Base-by-base conservation (phyloP, 208 protist species). In the Wallacemonas collosoma region DNA sequence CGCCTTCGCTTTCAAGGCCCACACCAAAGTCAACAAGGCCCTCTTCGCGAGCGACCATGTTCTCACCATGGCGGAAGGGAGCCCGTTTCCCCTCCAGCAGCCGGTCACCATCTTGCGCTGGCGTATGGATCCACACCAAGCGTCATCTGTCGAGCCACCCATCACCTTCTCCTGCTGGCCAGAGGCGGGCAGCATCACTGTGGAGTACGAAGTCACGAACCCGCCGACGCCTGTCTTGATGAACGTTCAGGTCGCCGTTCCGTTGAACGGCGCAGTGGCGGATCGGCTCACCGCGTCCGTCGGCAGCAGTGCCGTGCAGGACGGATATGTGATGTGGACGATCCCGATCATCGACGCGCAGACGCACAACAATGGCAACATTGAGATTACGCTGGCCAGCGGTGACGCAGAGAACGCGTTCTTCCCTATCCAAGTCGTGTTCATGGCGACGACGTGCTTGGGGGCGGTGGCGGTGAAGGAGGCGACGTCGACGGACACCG, bases 111-210 rank as follows among this genome's bases (percentile, higher is more conserved):
- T 95, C 62, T 69, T 95, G 51, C 89, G 89, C 53, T 95, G 92
- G 89, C 68, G 83, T 38, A 68, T 88, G 26, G 26, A 73, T 1
- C 71, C 83, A 41, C 51, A 80, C 47, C 48, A 44, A 14, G 61
- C 51, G 45, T 45, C 53, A 17, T 39, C 26, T 36, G 60, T 80
- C 43, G 75, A 73, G 55, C 69, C 85, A 0, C 90, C 92, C n/a
- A 75, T 97, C 76, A 77, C 67, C 53, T 82, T 95, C 66, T 87
- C 86, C 36, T 97, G 89, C 76, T 95, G 92, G 91, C 89, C 89
- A 3, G 82, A 87, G 77, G 47, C 70, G 9, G 70, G 74, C 36
- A 83, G 85, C 71, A 86, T 93, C 68, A 93, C 88, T 5, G 77
- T 96, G 50, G 92, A 96, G 77, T 96, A 93, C 76, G 89, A 96